Percentiles rank a stretch among this genome's conserved stretches.
Conservation (phyloP, 768 basidiomycete species). For the Mycena sanguinolenta region DNA sequence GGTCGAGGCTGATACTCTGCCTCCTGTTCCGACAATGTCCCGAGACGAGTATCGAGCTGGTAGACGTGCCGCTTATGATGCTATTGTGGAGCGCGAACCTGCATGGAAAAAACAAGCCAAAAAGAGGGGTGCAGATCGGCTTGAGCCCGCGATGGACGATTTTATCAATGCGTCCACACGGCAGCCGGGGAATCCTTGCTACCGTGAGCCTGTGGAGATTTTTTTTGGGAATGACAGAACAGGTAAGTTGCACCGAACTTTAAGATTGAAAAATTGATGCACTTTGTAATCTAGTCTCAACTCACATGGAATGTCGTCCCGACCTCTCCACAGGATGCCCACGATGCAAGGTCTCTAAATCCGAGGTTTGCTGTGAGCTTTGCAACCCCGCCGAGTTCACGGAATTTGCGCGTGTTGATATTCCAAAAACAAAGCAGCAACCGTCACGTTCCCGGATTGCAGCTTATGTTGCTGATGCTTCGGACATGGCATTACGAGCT, state of each 20-base stretch:
- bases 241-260: neutral
- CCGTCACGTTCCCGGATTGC: neutral
- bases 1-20: too few relatives aligned
- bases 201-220: neutral
- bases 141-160: conserved; percentile 19
- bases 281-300: neutral
- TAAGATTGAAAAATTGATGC: neutral
- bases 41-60: too few relatives aligned
- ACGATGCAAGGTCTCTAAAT: neutral
- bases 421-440: neutral
- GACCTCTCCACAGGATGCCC: neutral
- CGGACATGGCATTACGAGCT: neutral
- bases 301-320: neutral
- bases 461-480: neutral
- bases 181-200: neutral
- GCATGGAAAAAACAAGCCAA: conserved; percentile 11
- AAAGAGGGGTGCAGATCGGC: neutral
- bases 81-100: neutral
- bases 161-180: conserved; percentile 1
- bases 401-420: neutral
- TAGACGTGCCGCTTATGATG: conserved; percentile 6
- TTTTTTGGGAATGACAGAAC: conserved; percentile 6
- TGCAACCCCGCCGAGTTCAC: neutral
- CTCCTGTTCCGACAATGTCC: too few relatives aligned
- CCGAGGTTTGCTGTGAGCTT: neutral